Evolutionary conservation across 2,329 filamentous ascomycete genomes (phyloP), one percentile per base, ranked within the genome.

Genomic region (Lomentospora prolificans): DNA sequence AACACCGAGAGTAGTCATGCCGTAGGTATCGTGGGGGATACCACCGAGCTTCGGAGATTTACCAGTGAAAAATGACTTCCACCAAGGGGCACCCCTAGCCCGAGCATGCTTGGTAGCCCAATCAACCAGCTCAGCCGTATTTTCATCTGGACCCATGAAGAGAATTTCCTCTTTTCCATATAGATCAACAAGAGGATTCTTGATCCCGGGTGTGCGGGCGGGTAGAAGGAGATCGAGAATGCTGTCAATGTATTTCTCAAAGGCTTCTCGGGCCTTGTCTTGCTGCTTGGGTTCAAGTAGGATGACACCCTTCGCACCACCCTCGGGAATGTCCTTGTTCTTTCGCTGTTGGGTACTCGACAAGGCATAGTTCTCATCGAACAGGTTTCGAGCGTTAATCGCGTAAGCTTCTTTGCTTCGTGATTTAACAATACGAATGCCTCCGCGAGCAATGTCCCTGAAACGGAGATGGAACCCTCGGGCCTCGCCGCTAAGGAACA

Each of bases 11-110:
- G 94, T 97, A 1, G 94, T 99, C 94, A 99, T 99, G 64, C 94
- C 94, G 67, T 99, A 99, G 41, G 78, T 74, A 69, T 99, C 94
- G 71, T 99, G 94, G 36, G 94, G 94, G 63, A 99, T 99, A 67
- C 94, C 94, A 60, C 94, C 94, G 12, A 99, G 81, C 72, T 88
- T 94, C 55, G 90, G 94, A 63, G 90, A 96, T 80, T 99, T 99
- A 66, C 94, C 94, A 2, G 94, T 99, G 79, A 99, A 99, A 82
- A 99, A 99, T 0, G 94, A 99, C 79, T 99, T 99, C 94, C 94
- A 99, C 90, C 92, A 99, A 27, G 90, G 90, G 3, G 94, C 94
- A 50, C 90, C 90, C 63, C 94, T 85, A 59, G 76, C 75, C 54
- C 90, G 84, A 58, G 94, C 94, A 70, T 99, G 94, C 70, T 94